Evolutionary conservation across 2,329 filamentous ascomycete genomes (phyloP).

Genomic region (Tricladium varicosporioides): DNA sequence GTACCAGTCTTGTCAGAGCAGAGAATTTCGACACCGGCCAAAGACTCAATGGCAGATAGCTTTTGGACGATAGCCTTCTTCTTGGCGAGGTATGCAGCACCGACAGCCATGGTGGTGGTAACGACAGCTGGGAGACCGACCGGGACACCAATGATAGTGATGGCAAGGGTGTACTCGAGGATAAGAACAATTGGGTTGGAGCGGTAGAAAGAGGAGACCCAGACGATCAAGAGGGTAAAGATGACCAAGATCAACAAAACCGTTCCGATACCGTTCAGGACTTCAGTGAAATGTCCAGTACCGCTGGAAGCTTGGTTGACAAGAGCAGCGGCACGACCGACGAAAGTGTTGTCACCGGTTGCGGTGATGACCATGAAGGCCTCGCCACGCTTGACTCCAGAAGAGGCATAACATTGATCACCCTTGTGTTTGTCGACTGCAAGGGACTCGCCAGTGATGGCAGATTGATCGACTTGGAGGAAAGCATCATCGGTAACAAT

Average conservation of each 20-base stretch:
- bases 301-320: conserved; percentile 74
- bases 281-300: conserved; percentile 85
- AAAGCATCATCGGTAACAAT: conserved; percentile 82
- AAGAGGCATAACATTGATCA: conserved; percentile 81
- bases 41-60: conserved; percentile 85
- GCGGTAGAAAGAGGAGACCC: conserved; percentile 85
- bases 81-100: conserved; percentile 86
- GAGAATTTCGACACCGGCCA: conserved; percentile 89
- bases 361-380: conserved; percentile 79
- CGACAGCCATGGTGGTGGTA: conserved; percentile 92
- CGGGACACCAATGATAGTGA: conserved; percentile 88
- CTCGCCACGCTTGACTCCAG: conserved; percentile 86
- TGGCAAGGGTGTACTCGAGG: conserved; percentile 80
- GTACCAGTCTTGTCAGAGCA: conserved; percentile 95
- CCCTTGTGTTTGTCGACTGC: conserved; percentile 84
- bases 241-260: conserved; percentile 78
- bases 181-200: conserved; percentile 78
- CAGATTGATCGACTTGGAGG: conserved; percentile 88
- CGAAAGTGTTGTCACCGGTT: conserved; percentile 87
- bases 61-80: conserved; percentile 94
- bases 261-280: conserved; percentile 83
- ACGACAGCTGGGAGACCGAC: conserved; percentile 92
- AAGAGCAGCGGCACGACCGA: conserved; percentile 83
- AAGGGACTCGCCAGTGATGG: conserved; percentile 88
- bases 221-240: conserved; percentile 76